Evolutionary conservation across 2,329 filamentous ascomycete species (phyloP), one percentile per base, ranked within the genome.

Genomic region (Cryphonectria carpinicola): DNA sequence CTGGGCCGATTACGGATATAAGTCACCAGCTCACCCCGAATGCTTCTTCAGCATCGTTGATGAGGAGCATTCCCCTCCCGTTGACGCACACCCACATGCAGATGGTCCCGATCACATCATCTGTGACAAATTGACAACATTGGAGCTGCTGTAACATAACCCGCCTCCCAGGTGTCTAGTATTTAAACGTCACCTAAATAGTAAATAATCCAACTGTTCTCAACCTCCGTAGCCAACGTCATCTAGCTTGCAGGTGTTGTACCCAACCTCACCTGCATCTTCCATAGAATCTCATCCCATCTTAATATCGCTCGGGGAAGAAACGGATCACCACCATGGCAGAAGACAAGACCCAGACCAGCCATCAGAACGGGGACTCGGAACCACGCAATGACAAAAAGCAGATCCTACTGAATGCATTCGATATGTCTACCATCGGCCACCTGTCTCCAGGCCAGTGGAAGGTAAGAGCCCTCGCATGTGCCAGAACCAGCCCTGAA

Each of bases 391-490:
- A 76, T 41, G 75, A 73, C 7, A 86, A 84, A 76, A 88, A 87
- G 74, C 82, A 86, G 37, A 89, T 90, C 19, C 76, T 90, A 7
- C 80, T 91, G 63, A 91, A 90, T 80, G 89, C 88, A 3, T 90
- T 91, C 74, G 89, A 90, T 71, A 90, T 90, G 88, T 88, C 84
- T 2, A 90, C 88, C 0, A 84, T 90, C 7, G 89, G 89, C 2
- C 89, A 92, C 76, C 76, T 92, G 46, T 89, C 87, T 0, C 88
- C 89, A 0, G 89, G 89, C 0, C 89, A 91, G 79, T 92, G 89
- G 90, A 91, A 90, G 81, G 87, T 87, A 65, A 71, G 78, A 71
- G 10, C 32, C 32, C 32, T n/a, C 22, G 5, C 28, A 37, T 19
- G n/a, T 11, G 39, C 1, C 11, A 28, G 7, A 22, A n/a, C 0